A percentile compares a stretch with the other conserved stretches of the same genome.
Evolutionary conservation across 2,329 filamentous ascomycete species (phyloP).

Genomic region (Cordyceps javanica): DNA sequence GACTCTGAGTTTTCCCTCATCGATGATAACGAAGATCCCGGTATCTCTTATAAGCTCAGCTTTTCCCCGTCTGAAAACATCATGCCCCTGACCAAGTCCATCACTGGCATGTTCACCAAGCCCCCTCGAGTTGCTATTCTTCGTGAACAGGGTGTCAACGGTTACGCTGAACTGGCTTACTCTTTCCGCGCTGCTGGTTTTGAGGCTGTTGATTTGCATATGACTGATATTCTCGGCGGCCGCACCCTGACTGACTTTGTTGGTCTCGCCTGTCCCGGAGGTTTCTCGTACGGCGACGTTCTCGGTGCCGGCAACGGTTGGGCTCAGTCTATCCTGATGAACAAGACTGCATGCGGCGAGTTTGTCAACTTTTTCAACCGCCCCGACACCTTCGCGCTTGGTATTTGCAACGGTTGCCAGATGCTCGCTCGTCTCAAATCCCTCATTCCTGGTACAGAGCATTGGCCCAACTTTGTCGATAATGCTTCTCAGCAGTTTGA

Average conservation of each 20-base stretch:
- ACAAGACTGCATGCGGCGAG: slow-evolving; percentile 66
- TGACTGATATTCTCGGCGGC: slow-evolving; percentile 83
- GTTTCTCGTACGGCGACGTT: slow-evolving; percentile 85
- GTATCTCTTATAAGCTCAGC: slow-evolving; percentile 75
- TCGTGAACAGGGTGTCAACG: slow-evolving; percentile 92
- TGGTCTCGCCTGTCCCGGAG: slow-evolving; percentile 89
- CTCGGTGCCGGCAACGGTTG: slow-evolving; percentile 93
- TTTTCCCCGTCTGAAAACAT: slow-evolving; percentile 75
- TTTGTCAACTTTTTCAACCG: slow-evolving; percentile 84
- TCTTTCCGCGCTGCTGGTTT: slow-evolving; percentile 90
- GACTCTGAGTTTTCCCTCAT: slow-evolving; percentile 76
- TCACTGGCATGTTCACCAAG: slow-evolving; percentile 47
- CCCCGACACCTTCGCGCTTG: slow-evolving; percentile 83
- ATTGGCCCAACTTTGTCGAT: slow-evolving; percentile 81
- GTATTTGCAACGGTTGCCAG: slow-evolving; percentile 97
- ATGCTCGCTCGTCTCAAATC: slow-evolving; percentile 76
- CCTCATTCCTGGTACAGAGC: slow-evolving; percentile 74
- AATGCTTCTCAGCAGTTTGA: slow-evolving; percentile 89
- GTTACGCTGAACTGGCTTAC: slow-evolving; percentile 96
- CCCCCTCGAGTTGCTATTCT: slow-evolving; percentile 80
- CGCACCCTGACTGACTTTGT: slow-evolving; percentile 77
- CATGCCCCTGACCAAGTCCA: slow-evolving; percentile 50
- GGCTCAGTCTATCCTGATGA: slow-evolving; percentile 88
- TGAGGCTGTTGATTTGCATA: slow-evolving; percentile 87
- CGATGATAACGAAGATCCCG: slow-evolving; percentile 68